Evolutionary conservation across 345 rosid genomes (phyloP).

Genomic region (Moringa oleifera): DNA sequence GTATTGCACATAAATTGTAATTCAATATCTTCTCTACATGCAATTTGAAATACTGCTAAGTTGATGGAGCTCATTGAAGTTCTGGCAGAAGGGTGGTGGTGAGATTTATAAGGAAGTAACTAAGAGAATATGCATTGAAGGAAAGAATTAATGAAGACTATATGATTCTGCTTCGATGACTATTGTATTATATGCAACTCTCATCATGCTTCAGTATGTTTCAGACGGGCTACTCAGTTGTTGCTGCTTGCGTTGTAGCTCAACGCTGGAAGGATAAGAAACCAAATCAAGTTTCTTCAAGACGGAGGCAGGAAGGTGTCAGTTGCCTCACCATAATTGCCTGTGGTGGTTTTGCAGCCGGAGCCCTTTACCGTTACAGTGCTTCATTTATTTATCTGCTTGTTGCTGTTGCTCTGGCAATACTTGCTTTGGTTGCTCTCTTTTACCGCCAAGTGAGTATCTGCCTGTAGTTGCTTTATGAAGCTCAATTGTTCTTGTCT

Average conservation of each 20-base stretch:
- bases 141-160: neutral
- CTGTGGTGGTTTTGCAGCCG: slow-evolving; percentile 71
- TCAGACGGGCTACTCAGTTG: slow-evolving; percentile 99
- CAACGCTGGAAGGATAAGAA: slow-evolving; percentile 75
- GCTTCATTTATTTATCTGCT: slow-evolving; percentile 47
- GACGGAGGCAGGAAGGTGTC: slow-evolving; percentile 79
- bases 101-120: slow-evolving; percentile 1
- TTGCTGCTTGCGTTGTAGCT: slow-evolving; percentile 82
- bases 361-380: slow-evolving; percentile 52
- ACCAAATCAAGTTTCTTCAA: slow-evolving; percentile 34
- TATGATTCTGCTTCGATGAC: neutral
- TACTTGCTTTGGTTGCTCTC: slow-evolving; percentile 54
- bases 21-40: neutral
- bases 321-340: slow-evolving; percentile 61
- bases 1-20: neutral
- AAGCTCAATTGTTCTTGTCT: neutral
- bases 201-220: slow-evolving; percentile 17
- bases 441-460: slow-evolving; percentile 61
- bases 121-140: neutral
- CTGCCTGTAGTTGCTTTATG: neutral
- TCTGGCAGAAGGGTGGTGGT: neutral
- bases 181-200: slow-evolving; percentile 8
- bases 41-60: neutral
- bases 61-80: neutral
- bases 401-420: slow-evolving; percentile 43